Evolutionary conservation across 345 rosid species (phyloP).

Genomic region (Noccaea bulbosa): DNA sequence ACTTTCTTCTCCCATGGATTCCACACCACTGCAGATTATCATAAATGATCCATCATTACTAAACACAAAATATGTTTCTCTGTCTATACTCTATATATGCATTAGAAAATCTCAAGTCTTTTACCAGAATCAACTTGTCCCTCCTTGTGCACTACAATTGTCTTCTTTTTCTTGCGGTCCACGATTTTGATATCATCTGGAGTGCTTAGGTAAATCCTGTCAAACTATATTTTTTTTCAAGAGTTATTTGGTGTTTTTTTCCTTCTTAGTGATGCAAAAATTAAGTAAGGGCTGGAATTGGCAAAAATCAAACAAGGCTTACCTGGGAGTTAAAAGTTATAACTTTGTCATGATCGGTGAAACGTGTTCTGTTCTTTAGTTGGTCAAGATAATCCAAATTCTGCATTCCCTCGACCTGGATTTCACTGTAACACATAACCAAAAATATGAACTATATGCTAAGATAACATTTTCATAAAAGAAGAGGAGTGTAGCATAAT

Average conservation of each 20-base stretch:
- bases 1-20: constrained; percentile 97
- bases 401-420: constrained; percentile 88
- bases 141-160: constrained; percentile 88
- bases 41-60: constrained; percentile 3
- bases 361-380: constrained; percentile 71
- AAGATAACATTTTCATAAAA: neutral
- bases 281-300: neutral
- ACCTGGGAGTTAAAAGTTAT: constrained; percentile 87
- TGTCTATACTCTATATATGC: neutral
- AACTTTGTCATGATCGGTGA: constrained; percentile 77
- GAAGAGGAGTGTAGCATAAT: neutral
- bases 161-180: constrained; percentile 91
- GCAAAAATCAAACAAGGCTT: constrained; percentile 24
- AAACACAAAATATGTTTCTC: neutral
- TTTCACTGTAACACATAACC: constrained; percentile 58
- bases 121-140: constrained; percentile 96
- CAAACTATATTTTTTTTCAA: constrained; percentile 52
- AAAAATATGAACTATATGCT: neutral
- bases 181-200: constrained; percentile 77
- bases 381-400: constrained; percentile 86
- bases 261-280: constrained; percentile 13
- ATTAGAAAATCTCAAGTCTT: neutral
- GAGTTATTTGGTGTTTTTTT: neutral
- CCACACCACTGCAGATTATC: constrained; percentile 74
- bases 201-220: constrained; percentile 76